Base-by-base conservation (phyloP, 1,139 yeast genomes). In the Diutina pseudorugosa region DNA sequence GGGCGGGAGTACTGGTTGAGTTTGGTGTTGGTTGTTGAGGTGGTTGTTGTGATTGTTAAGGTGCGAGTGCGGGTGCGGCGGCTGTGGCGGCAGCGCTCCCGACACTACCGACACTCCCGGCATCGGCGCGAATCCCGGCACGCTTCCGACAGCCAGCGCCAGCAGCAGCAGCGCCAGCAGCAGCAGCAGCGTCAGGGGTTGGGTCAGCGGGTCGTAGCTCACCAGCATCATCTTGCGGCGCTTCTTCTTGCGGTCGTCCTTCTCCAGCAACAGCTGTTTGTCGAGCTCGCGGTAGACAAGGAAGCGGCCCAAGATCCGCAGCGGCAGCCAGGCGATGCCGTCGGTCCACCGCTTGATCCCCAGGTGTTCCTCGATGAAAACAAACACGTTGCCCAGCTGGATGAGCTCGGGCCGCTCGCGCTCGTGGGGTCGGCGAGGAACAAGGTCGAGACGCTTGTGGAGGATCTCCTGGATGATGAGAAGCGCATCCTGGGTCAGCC, bases 261-360 rank as follows among this genome's bases (percentile, higher is more conserved):
- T 68, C 45, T 66, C 71, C 45, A 56, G 60, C 11, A 67, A 55
- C n/a, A 76, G 71, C 25, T 73, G 73, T 58, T 79, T 77, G 60
- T 86, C 90, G 52, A 87, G 69, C 64, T 87, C 94, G 47, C 95
- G 76, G 65, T 90, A 90, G 9, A 90, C 84, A 45, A 90, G 70
- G 59, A 90, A 90, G 54, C 94, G 73, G 3, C 95, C 95, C 47
- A 88, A 72, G 33, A 90, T 88, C 52, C 97, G 71, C 2, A 94
- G 84, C 0, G 97, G 96, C 1, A 91, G 82, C 97, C 97, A 90
- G 12, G 91, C 76, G 20, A 87, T 80, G 16, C 97, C 96, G 63
- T 90, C 97, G 0, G 97, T 90, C 97, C 97, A 90, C 53, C 97
- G 72, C 64, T 86, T 86, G 56, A 90, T 89, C 1, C 94, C 93